Conservation (phyloP, 805 yeast species). For the Suhomyces sp. region DNA sequence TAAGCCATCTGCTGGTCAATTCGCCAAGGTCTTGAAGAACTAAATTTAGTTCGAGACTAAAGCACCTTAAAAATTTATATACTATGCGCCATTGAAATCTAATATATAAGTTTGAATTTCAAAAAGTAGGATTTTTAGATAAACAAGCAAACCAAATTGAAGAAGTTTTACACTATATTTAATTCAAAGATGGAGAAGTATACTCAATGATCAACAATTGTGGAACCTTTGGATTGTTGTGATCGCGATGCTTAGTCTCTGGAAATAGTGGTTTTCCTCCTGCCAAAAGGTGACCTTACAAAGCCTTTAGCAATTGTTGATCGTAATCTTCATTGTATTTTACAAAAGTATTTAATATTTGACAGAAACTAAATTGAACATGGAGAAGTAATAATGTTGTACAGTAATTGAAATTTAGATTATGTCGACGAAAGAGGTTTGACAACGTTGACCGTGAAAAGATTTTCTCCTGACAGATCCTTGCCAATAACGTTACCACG, state of each 20-base stretch:
- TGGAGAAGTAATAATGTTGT: background rate
- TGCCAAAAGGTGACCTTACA: background rate
- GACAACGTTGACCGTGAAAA: conserved; percentile 45
- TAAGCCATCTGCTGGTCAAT: conserved; percentile 70
- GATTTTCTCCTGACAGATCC: conserved; percentile 30
- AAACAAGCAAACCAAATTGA: no score
- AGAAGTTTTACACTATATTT: no score
- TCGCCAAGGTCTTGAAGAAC: conserved; percentile 61
- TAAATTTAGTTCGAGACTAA: conserved; percentile 18
- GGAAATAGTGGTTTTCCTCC: no score
- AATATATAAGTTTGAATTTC: conserved; percentile 4
- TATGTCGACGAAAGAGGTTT: conserved; percentile 13
- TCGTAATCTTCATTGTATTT: background rate
- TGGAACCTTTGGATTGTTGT: background rate
- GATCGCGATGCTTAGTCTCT: no score
- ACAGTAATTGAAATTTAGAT: background rate
- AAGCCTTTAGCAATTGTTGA: background rate
- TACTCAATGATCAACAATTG: background rate
- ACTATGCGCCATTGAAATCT: conserved; percentile 6
- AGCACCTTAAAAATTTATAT: conserved; percentile 2
- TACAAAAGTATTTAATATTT: background rate
- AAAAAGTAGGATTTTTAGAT: background rate
- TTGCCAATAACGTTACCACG: conserved; percentile 51
- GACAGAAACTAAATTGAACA: background rate
- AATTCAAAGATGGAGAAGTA: no score